Evolutionary conservation across 257 asterid genomes (phyloP).

Genomic region (Petunia secreta): DNA sequence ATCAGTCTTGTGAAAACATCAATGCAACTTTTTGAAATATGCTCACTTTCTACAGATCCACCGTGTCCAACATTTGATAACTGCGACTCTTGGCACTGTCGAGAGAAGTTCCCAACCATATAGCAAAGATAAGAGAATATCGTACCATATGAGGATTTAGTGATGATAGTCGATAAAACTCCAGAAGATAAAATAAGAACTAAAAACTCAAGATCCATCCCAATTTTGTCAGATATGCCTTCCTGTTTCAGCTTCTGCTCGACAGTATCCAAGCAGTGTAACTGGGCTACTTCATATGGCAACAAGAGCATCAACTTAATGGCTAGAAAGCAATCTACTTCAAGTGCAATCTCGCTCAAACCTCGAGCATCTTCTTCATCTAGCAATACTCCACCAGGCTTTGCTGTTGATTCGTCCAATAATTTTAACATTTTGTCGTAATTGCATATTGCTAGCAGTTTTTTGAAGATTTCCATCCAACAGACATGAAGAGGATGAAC

Average conservation of each 20-base stretch:
- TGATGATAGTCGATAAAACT: slow-evolving; percentile 49
- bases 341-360: slow-evolving; percentile 52
- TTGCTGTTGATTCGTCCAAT: slow-evolving; percentile 55
- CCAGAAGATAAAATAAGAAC: slow-evolving; percentile 76
- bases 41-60: slow-evolving; percentile 31
- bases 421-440: slow-evolving; percentile 50
- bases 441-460: slow-evolving; percentile 49
- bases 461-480: slow-evolving; percentile 62
- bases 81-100: slow-evolving; percentile 59
- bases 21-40: slow-evolving; percentile 20
- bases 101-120: slow-evolving; percentile 72
- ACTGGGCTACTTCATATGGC: slow-evolving; percentile 59
- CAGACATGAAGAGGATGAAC: slow-evolving; percentile 81
- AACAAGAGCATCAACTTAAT: slow-evolving; percentile 60
- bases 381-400: slow-evolving; percentile 45
- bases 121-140: slow-evolving; percentile 77
- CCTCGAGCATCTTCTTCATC: slow-evolving; percentile 58
- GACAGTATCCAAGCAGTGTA: slow-evolving; percentile 72
- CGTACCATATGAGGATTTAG: slow-evolving; percentile 58
- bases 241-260: slow-evolving; percentile 72
- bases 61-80: slow-evolving; percentile 32
- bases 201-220: slow-evolving; percentile 53
- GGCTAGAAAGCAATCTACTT: slow-evolving; percentile 62
- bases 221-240: slow-evolving; percentile 52
- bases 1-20: slow-evolving; percentile 53